Base-by-base conservation (phyloP, 768 basidiomycete genomes). In the Leccinum variicolor region DNA sequence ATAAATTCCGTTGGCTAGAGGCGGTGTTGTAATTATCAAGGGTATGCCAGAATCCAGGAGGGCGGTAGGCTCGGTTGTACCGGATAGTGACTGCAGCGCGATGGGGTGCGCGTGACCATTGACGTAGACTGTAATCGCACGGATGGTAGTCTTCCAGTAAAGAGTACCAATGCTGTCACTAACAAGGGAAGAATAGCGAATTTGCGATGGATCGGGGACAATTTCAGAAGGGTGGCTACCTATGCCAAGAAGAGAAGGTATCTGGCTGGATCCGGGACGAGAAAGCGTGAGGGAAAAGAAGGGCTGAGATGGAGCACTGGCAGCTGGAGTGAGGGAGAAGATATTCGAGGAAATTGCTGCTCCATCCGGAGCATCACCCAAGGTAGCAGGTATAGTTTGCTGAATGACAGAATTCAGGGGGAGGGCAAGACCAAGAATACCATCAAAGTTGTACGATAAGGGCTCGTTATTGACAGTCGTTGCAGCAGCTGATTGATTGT, bases 31-130 rank as follows among this genome's bases (percentile, higher is more conserved):
- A 1, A 92, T 67, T 51, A 92, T 90, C 14, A 79, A 56, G 0
- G 90, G 87, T 0, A 84, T 78, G 0, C 90, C 90, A 0, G 85
- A 82, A 67, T 92, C 90, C 33, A 92, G 65, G n/a, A 90, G 79
- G 4, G 87, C 89, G 46, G 78, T 81, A 0, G 88, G 89, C 41
- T 73, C 79, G 23, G 67, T 69, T 3, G 68, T 62, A 21, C 74
- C 84, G 0, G 72, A 76, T 1, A 68, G 66, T 1, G 78, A 75
- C 1, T 78, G 77, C 0, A 90, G 57, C 0, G 66, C 41, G 2
- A 90, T 66, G 0, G 72, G 67, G 52, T 66, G 73, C 4, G 68
- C 54, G 53, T 70, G 64, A 0, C 82, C 81, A 58, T 81, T 64
- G 15, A 80, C 77, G 63, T 84, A 90, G 13, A 88, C 83, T 2